Base-by-base conservation (phyloP, 768 basidiomycete genomes). In the Candolleomyces efflorescens region DNA sequence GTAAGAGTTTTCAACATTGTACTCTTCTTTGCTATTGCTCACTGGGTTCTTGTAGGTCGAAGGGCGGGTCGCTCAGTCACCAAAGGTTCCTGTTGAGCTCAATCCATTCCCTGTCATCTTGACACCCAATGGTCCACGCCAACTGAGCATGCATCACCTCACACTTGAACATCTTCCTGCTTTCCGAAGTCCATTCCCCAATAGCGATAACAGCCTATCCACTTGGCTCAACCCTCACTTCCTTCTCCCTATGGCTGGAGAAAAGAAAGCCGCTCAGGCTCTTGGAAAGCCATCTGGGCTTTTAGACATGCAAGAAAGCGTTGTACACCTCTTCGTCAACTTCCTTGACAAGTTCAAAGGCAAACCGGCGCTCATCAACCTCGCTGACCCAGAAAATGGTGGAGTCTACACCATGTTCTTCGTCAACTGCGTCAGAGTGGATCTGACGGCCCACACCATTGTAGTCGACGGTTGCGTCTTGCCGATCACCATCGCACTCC, bases 371-470 rank as follows among this genome's bases (percentile, higher is more conserved):
- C n/a, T 64, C 12, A 59, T 74, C 54, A 64, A 55, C 3, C 53
- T 75, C 5, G 54, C 22, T 2, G 63, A 71, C 43, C 63, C 65
- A 1, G 62, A 55, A n/a, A n/a, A 39, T 10, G 20, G 32, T 24
- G 13, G 32, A 15, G 15, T 36, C 45, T 66, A 80, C 53, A 73
- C 78, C 0, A 22, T 83, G n/a, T 65, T 86, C 45, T 76, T 84
- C 59, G 63, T 85, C 55, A 71, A 73, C 32, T 64, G 67, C 27
- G 64, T 85, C 41, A 71, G 77, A 9, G 68, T 80, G 24, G 84
- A 85, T 60, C 54, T 80, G 12, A 64, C 72, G 1, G 76, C 78
- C 0, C 76, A 81, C 60, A 82, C 83, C 1, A 47, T 84, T 3
- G 64, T 85, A 22, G 74, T 71, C 13, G 80, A 84, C 58, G 75